A percentile compares a stretch with the other conserved stretches of the same genome.
Evolutionary conservation across 352 stramenopile species (phyloP).

Genomic region (Phytophthora sp.): DNA sequence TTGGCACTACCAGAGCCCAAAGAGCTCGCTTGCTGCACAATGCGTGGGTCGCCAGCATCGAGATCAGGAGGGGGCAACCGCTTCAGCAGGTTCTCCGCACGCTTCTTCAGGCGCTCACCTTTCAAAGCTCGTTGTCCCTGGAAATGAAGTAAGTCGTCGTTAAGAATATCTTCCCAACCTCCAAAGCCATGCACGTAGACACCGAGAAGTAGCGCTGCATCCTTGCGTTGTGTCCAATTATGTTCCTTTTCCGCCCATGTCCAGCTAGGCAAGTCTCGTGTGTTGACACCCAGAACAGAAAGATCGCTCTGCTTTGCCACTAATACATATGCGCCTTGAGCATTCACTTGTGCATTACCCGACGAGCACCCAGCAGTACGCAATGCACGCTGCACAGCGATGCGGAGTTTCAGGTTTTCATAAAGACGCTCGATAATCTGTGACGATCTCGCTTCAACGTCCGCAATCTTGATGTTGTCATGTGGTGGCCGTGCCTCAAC

Average conservation of each 20-base stretch:
- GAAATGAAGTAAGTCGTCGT: constrained; percentile 80
- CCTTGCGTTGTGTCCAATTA: constrained; percentile 80
- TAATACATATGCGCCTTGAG: constrained; percentile 74
- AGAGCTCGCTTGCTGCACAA: constrained; percentile 63
- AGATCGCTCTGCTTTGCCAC: constrained; percentile 75
- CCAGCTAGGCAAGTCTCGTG: constrained; percentile 74
- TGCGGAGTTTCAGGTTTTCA: constrained; percentile 86
- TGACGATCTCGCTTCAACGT: constrained; percentile 77
- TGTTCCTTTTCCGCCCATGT: constrained; percentile 83
- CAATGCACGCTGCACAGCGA: constrained; percentile 81
- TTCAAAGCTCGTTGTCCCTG: constrained; percentile 84
- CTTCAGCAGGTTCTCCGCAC: constrained; percentile 84
- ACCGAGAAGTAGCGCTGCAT: constrained; percentile 78
- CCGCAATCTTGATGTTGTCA: constrained; percentile 76
- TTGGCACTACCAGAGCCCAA: constrained; percentile 44
- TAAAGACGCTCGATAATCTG: constrained; percentile 85
- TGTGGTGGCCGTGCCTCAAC: constrained; percentile 60
- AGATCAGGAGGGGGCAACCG: constrained; percentile 66
- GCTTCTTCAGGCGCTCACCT: constrained; percentile 85
- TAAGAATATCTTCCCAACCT: constrained; percentile 87
- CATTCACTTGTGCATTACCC: constrained; percentile 44
- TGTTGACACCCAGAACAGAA: constrained; percentile 62
- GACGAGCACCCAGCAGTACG: constrained; percentile 49
- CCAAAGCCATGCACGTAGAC: constrained; percentile 89
- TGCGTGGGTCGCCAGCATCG: constrained; percentile 55